A percentile compares a stretch with the other conserved stretches of the same genome.
These are phyloP conservation scores for Berberis thunbergii DNA, from an alignment of 164 flowering plant species.

Conservation along the genomic window DNA sequence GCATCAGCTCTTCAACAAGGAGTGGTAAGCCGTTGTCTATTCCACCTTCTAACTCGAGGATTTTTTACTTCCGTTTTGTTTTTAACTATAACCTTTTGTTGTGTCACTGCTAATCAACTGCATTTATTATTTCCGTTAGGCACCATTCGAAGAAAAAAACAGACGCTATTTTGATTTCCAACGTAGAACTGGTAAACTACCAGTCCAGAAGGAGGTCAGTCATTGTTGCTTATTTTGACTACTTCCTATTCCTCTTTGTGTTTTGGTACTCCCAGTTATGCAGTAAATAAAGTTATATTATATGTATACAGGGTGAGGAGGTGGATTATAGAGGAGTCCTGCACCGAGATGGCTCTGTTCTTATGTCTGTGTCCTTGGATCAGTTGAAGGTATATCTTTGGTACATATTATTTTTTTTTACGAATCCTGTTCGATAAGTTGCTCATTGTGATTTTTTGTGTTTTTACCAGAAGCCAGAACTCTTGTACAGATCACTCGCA, in stretches of 20 bases:
- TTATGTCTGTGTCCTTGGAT: conserved; percentile 79
- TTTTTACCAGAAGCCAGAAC: conserved; percentile 64
- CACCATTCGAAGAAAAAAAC: conserved; percentile 82
- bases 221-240: neutral
- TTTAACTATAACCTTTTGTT: neutral
- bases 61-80: neutral
- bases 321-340: conserved; percentile 93
- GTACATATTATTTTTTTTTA: neutral
- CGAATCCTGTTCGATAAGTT: neutral
- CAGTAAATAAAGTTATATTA: neutral
- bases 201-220: conserved; percentile 82
- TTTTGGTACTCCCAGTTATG: neutral
- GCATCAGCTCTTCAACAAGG: conserved; percentile 82
- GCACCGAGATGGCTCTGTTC: conserved; percentile 98
- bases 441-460: neutral
- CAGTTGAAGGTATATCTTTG: conserved; percentile 65
- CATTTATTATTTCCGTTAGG: conserved; percentile 27
- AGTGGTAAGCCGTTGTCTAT: conserved; percentile 57
- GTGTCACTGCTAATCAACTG: neutral
- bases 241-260: neutral
- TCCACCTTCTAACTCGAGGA: neutral
- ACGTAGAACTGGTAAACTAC: conserved; percentile 84
- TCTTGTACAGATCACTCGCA: conserved; percentile 77
- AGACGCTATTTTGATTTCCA: conserved; percentile 94
- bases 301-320: conserved; percentile 63